Conservation (phyloP, 2,329 filamentous ascomycete genomes). For the Hymenoscyphus infarciens region DNA sequence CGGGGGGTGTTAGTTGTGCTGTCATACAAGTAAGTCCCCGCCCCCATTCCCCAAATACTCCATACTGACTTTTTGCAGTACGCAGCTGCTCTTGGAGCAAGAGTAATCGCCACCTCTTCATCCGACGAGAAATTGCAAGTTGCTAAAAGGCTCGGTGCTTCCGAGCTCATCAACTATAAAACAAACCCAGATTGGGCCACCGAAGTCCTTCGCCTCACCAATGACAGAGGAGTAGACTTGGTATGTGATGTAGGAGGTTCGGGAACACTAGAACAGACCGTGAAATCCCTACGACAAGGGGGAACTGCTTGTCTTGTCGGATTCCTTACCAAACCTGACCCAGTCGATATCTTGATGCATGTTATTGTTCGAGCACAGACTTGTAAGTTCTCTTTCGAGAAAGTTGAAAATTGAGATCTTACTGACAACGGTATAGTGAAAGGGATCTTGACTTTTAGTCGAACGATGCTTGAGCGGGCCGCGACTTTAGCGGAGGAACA, state of each 20-base stretch:
- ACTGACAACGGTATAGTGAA: conserved; percentile 47
- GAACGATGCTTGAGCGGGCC: conserved; percentile 70
- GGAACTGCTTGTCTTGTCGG: conserved; percentile 47
- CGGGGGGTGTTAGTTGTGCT: conserved; percentile 46
- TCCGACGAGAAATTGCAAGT: conserved; percentile 17
- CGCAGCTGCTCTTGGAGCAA: conserved; percentile 41
- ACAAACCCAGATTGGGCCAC: conserved; percentile 56
- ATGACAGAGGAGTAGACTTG: conserved; percentile 54
- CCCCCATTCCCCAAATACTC: too few relatives aligned
- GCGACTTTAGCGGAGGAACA: conserved; percentile 67
- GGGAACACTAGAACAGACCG: conserved; percentile 53
- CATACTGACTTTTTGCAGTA: conserved; percentile 21
- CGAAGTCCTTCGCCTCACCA: conserved; percentile 48
- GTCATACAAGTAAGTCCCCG: conserved; percentile 32
- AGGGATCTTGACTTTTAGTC: conserved; percentile 71
- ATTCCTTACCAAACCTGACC: conserved; percentile 32
- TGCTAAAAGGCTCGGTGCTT: conserved; percentile 17
- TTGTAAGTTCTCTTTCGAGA: conserved; percentile 68
- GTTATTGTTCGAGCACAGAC: conserved; percentile 67
- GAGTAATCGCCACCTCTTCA: conserved; percentile 24
- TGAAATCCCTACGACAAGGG: conserved; percentile 44
- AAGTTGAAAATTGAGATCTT: conserved; percentile 57
- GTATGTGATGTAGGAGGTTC: conserved; percentile 65
- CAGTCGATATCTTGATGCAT: conserved; percentile 38
- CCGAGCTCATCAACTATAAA: conserved; percentile 34